Evolutionary conservation across 2,329 filamentous ascomycete genomes (phyloP).

Genomic region (Teratosphaeria zuluensis): DNA sequence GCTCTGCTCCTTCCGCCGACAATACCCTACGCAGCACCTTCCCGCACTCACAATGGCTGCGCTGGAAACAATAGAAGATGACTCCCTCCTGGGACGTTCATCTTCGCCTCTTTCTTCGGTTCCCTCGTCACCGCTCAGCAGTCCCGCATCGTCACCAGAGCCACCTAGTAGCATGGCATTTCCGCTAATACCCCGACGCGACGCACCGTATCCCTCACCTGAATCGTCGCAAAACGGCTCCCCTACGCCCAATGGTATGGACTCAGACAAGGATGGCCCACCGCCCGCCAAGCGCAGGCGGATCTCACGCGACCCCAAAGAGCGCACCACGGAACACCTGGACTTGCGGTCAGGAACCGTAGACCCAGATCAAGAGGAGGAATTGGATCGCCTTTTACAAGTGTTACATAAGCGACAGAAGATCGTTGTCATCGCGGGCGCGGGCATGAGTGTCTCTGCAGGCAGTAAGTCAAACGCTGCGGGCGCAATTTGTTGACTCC

Average conservation of each 20-base stretch:
- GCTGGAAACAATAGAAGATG: slow-evolving; percentile 5
- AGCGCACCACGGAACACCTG: slow-evolving; percentile 73
- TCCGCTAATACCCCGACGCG: not conserved
- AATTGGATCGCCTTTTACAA: slow-evolving; percentile 61
- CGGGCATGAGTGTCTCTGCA: slow-evolving; percentile 92
- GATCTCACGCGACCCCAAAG: slow-evolving; percentile 48
- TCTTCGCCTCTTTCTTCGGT: slow-evolving; percentile 15
- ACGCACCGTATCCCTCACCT: slow-evolving; percentile 29
- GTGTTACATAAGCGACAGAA: slow-evolving; percentile 82
- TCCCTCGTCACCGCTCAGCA: slow-evolving; percentile 17
- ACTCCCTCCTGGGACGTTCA: slow-evolving; percentile 1
- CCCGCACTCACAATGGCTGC: slow-evolving; percentile 9
- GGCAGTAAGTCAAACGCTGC: slow-evolving; percentile 54
- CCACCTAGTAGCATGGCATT: slow-evolving; percentile 5
- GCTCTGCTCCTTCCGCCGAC: slow-evolving; percentile 6
- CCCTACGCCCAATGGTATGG: slow-evolving; percentile 37
- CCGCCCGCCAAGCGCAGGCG: slow-evolving; percentile 69
- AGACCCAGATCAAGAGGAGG: slow-evolving; percentile 46
- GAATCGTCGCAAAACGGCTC: slow-evolving; percentile 36
- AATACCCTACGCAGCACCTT: slow-evolving; percentile 1
- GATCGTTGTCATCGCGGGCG: slow-evolving; percentile 92
- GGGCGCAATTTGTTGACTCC: not conserved
- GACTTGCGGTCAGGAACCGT: slow-evolving; percentile 53
- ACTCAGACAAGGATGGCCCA: slow-evolving; percentile 50
- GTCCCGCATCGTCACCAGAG: slow-evolving; percentile 3